A percentile compares a stretch with the other conserved stretches of the same genome.
Evolutionary conservation across 2,329 filamentous ascomycete genomes (phyloP).

Genomic region (Aspergillus eucalypticola): DNA sequence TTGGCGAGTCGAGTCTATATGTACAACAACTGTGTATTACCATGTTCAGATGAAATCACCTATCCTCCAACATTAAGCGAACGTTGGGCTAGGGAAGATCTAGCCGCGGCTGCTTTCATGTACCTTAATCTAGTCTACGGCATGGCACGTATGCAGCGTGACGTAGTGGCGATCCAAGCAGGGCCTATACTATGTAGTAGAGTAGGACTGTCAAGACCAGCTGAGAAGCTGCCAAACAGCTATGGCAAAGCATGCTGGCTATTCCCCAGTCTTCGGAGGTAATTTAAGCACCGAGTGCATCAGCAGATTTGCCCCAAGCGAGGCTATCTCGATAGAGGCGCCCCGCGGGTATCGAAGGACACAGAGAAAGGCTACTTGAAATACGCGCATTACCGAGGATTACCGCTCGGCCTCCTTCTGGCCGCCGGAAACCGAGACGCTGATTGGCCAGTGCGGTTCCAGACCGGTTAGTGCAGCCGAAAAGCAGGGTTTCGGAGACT

Average conservation of each 20-base stretch:
- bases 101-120: background rate
- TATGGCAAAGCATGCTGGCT: background rate
- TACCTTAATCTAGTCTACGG: background rate
- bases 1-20: background rate
- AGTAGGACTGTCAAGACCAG: background rate
- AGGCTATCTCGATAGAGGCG: background rate
- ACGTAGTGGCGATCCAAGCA: conserved; percentile 3
- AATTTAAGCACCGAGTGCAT: conserved; percentile 4
- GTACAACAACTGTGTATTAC: background rate
- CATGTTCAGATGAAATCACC: background rate
- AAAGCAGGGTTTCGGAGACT: conserved; percentile 30
- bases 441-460: conserved; percentile 31
- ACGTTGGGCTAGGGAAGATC: too few relatives aligned
- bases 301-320: background rate
- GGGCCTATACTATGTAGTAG: background rate
- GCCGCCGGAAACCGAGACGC: conserved; percentile 27
- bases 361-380: background rate
- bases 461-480: conserved; percentile 22
- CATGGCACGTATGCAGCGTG: conserved; percentile 6
- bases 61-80: background rate
- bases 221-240: background rate
- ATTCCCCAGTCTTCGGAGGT: background rate
- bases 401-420: conserved; percentile 18
- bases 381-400: conserved; percentile 20
- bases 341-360: background rate